Evolutionary conservation across 257 asterid species (phyloP), one percentile per base, ranked within the genome.

Genomic region (Petrea volubilis): DNA sequence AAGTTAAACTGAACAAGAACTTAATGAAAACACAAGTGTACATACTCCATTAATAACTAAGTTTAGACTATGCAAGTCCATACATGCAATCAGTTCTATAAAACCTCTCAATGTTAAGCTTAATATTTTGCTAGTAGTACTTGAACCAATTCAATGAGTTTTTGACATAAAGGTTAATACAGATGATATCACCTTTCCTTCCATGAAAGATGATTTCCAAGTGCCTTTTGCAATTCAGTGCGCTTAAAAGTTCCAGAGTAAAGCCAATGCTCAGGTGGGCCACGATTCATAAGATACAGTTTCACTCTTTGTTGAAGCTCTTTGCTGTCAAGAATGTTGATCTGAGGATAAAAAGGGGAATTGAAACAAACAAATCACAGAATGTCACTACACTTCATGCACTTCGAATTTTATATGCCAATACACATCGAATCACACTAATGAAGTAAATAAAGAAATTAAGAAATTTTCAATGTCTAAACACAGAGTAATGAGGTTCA

Each of bases 251-350:
- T 80, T 79, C 93, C 98, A 82, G 87, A 57, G 46, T 83, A 82
- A 60, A 87, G 93, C 98, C 99, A 95, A 78, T 95, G 97, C 85
- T 95, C 97, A 51, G 98, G 96, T 53, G 86, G 93, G 70, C 96
- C 98, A 79, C 92, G 95, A 72, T 88, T 94, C 73, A 84, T 62
- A 60, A 82, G 82, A 77, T 89, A 91, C 65, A 82, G 64, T 71
- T 89, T 89, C 70, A 91, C 92, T 83, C 90, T 90, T 77, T 92
- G 96, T 67, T 84, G 97, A 75, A 95, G 97, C 79, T 95, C 99
- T 74, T 95, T 92, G 84, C 96, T 88, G 61, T 91, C 97, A 31
- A 95, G 94, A 71, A 95, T 76, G 83, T 79, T 90, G 50, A 90
- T 84, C 99, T 95, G 84, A 61, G 47, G 60, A 77, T 28, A 60